These are phyloP conservation scores for Diplocarpon mali DNA, from an alignment of 2,329 filamentous ascomycete species.

Conservation along the genomic window DNA sequence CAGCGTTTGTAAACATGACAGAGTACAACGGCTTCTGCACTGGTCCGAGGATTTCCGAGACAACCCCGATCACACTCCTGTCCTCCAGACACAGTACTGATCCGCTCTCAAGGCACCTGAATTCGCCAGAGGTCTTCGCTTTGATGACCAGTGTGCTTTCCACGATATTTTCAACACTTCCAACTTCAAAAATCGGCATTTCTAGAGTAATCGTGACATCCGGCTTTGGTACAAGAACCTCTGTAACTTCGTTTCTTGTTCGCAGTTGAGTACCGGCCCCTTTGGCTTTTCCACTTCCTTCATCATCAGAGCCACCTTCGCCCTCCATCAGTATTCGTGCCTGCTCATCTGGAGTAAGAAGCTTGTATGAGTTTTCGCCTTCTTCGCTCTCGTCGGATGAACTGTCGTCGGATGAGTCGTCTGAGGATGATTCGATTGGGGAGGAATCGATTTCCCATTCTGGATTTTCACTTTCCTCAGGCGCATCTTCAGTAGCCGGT, in stretches of 20 bases:
- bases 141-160: conserved; percentile 71
- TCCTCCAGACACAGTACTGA: conserved; percentile 73
- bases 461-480: conserved; percentile 36
- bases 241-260: conserved; percentile 69
- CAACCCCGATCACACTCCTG: conserved; percentile 64
- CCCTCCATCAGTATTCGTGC: conserved; percentile 77
- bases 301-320: conserved; percentile 71
- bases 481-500: neutral
- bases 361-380: conserved; percentile 50
- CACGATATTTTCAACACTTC: conserved; percentile 64
- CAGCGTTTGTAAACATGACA: conserved; percentile 58
- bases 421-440: conserved; percentile 57
- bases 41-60: conserved; percentile 78
- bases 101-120: conserved; percentile 72
- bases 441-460: conserved; percentile 83
- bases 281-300: conserved; percentile 41
- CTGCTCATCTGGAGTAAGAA: conserved; percentile 71
- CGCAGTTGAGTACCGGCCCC: conserved; percentile 42
- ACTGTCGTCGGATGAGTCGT: conserved; percentile 45
- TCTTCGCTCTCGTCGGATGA: conserved; percentile 41
- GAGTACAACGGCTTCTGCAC: conserved; percentile 82
- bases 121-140: conserved; percentile 67
- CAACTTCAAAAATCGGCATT: conserved; percentile 67
- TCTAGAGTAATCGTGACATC: conserved; percentile 66
- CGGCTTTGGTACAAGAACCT: conserved; percentile 59